Conservation (phyloP, 768 basidiomycete genomes). For the Coprinopsis cinerea region DNA sequence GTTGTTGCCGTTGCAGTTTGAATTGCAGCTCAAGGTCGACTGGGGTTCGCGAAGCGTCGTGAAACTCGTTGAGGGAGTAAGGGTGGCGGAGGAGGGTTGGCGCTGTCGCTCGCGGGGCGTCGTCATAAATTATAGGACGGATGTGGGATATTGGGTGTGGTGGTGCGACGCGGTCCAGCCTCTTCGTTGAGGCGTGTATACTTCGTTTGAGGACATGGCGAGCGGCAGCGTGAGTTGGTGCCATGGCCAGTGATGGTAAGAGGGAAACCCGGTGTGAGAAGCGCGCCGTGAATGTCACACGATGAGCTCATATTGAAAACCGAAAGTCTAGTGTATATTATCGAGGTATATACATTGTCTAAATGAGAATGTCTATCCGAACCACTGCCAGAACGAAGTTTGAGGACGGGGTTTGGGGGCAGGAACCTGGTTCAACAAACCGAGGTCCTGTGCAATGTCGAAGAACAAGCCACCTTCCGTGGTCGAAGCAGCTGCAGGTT, state of each 20-base stretch:
- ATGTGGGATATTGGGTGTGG: constrained; percentile 77
- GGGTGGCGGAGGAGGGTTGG: constrained; percentile 48
- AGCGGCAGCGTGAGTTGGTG: background rate
- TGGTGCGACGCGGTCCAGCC: constrained; percentile 50
- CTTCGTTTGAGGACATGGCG: constrained; percentile 30
- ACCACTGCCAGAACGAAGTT: constrained; percentile 26
- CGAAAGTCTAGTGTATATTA: background rate
- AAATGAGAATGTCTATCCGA: constrained; percentile 18
- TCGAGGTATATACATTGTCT: background rate
- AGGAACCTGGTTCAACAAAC: constrained; percentile 23
- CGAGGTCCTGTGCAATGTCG: constrained; percentile 41
- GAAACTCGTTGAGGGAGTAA: constrained; percentile 76
- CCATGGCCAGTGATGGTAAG: background rate
- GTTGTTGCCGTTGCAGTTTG: constrained; percentile 61
- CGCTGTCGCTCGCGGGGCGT: constrained; percentile 34
- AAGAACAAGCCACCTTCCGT: constrained; percentile 32
- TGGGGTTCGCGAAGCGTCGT: constrained; percentile 21
- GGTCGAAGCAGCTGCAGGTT: constrained; percentile 5
- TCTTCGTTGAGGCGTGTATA: constrained; percentile 27
- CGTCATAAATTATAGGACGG: constrained; percentile 73
- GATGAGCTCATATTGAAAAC: background rate
- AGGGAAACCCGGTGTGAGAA: background rate
- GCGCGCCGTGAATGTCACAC: background rate
- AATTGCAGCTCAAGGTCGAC: constrained; percentile 59
- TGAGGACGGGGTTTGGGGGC: constrained; percentile 26